These are phyloP conservation scores for Candida boleticola DNA, from an alignment of 805 yeast species.

Conservation along the genomic window DNA sequence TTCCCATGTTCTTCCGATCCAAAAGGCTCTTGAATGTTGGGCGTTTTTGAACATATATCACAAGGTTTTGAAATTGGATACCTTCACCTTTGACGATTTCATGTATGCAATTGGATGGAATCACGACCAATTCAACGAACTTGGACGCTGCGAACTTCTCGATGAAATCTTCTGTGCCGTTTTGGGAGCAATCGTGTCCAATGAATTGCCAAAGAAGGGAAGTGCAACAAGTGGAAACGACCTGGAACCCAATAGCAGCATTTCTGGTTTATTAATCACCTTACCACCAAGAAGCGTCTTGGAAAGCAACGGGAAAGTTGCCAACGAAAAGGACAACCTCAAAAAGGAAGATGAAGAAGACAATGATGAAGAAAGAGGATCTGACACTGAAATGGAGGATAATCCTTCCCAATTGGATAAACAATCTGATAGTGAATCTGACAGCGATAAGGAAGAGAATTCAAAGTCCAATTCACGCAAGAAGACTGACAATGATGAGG, in stretches of 20 bases:
- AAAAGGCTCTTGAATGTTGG: constrained; percentile 68
- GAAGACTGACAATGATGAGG: constrained; percentile 20
- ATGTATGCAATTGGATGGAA: constrained; percentile 55
- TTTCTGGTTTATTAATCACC: constrained; percentile 30
- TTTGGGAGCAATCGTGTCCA: constrained; percentile 53
- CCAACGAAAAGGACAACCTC: constrained; percentile 16
- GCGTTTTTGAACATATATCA: constrained; percentile 70
- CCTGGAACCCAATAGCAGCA: constrained; percentile 24
- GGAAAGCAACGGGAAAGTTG: constrained; percentile 14
- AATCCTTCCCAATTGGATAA: constrained; percentile 23
- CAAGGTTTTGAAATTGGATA: constrained; percentile 60
- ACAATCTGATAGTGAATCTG: constrained; percentile 20
- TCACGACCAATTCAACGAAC: constrained; percentile 32
- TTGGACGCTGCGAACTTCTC: constrained; percentile 49
- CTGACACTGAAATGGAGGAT: constrained; percentile 26
- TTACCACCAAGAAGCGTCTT: constrained; percentile 27
- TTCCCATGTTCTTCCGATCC: constrained; percentile 14
- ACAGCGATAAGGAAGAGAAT: constrained; percentile 21
- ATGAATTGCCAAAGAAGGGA: constrained; percentile 13
- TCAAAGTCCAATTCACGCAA: constrained; percentile 10
- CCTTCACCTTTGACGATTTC: constrained; percentile 79
- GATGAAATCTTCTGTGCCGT: constrained; percentile 70
- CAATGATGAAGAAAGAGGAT: constrained; percentile 22
- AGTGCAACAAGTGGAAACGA: constrained; percentile 27
- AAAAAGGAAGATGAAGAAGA: constrained; percentile 15